phyloP scores from a whole-genome alignment of 768 basidiomycete species.

The Sarcodon sp. region DNA sequence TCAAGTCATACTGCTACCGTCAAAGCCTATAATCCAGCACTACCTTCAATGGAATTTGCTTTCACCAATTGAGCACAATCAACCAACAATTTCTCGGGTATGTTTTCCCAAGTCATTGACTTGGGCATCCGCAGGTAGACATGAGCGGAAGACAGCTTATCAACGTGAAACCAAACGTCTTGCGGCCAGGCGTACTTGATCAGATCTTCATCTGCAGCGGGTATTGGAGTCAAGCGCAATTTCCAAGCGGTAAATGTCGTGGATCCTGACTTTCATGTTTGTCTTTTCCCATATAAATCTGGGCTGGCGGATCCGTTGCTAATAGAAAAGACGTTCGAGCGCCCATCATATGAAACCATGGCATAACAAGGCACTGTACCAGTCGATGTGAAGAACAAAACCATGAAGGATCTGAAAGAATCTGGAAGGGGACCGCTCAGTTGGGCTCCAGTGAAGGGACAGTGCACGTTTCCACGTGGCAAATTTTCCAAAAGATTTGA shows the following conservation, averaged over 20 bases:
- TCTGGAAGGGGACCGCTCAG: too few relatives aligned
- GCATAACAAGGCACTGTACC: slow-evolving; percentile 14
- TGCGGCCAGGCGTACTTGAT: slow-evolving; percentile 88
- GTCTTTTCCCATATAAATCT: slow-evolving; percentile 92
- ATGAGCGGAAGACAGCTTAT: slow-evolving; percentile 93
- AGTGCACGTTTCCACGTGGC: too few relatives aligned
- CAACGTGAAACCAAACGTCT: slow-evolving; percentile 94
- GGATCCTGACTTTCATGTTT: slow-evolving; percentile 76
- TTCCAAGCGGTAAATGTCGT: neutral
- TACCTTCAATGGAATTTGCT: slow-evolving; percentile 94
- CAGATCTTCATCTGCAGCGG: slow-evolving; percentile 73
- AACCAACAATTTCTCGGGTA: slow-evolving; percentile 62
- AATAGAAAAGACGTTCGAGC: neutral
- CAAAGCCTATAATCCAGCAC: neutral
- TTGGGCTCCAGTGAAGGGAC: too few relatives aligned
- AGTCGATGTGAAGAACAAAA: slow-evolving; percentile 46
- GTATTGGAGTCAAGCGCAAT: neutral
- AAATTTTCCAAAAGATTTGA: too few relatives aligned
- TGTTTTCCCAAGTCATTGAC: slow-evolving; percentile 77
- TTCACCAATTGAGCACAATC: slow-evolving; percentile 96
- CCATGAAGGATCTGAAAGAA: slow-evolving; percentile 22
- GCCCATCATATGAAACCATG: neutral
- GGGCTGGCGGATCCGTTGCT: slow-evolving; percentile 54
- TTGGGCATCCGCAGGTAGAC: slow-evolving; percentile 89
- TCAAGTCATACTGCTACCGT: neutral